Percentiles rank a stretch among this genome's conserved stretches.
phyloP scores from a whole-genome alignment of 257 asterid genomes.

The Solanum rostratum region DNA sequence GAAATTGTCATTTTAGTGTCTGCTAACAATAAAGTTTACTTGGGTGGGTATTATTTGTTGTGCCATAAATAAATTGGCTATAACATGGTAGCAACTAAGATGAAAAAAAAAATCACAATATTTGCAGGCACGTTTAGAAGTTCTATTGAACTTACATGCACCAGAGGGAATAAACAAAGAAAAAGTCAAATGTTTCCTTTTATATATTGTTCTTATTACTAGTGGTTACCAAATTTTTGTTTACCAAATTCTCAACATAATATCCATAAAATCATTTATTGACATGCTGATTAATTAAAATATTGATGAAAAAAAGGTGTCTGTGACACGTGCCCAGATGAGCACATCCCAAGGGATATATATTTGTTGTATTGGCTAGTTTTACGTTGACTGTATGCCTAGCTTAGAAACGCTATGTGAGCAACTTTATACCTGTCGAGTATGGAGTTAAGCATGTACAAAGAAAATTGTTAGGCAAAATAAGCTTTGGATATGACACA shows the following conservation, averaged over 20 bases:
- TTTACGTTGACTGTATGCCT: too few relatives aligned
- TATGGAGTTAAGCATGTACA: too few relatives aligned
- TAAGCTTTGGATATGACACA: too few relatives aligned
- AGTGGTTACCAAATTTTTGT: not conserved
- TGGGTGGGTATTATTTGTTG: not conserved
- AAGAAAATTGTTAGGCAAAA: too few relatives aligned
- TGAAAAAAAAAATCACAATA: not conserved
- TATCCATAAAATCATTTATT: not conserved
- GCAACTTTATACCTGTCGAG: too few relatives aligned
- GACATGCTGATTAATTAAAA: not conserved
- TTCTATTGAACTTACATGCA: not conserved
- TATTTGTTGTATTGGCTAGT: too few relatives aligned
- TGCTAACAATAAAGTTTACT: not conserved
- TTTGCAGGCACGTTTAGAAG: not conserved
- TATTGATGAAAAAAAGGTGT: not conserved
- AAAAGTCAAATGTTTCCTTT: not conserved
- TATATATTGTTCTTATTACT: not conserved
- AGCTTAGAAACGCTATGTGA: too few relatives aligned
- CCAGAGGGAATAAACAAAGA: not conserved
- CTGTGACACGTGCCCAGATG: too few relatives aligned
- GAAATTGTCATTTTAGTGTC: slow-evolving; percentile 20
- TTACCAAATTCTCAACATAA: not conserved
- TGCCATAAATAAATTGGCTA: not conserved
- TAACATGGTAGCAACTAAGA: slow-evolving; percentile 15
- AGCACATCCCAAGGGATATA: too few relatives aligned